phyloP scores from a whole-genome alignment of 129 eudicot species.

The Flaveria ramosissima region DNA sequence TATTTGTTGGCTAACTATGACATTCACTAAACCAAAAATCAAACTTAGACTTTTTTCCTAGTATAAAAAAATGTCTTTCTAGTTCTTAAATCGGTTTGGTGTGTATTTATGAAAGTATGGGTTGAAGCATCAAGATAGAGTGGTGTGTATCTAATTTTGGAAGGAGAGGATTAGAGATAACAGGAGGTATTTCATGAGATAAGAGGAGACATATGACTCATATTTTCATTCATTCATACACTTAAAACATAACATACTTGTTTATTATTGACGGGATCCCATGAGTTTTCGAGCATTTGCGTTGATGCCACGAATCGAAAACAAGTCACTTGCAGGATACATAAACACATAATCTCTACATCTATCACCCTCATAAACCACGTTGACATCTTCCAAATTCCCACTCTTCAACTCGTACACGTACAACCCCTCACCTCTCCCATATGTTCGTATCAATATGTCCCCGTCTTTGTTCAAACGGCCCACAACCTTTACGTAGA shows the following conservation, averaged over 20 bases:
- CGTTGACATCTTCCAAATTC: background rate
- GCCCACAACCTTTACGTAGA: background rate
- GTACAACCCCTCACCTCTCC: background rate
- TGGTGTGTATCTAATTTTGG: too few relatives aligned
- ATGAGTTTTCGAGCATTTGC: background rate
- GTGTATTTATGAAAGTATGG: background rate
- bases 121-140: background rate
- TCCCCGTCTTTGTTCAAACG: constrained; percentile 21
- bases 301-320: constrained; percentile 9
- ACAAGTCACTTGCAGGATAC: background rate
- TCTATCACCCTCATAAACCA: background rate
- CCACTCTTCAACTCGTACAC: background rate
- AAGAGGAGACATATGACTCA: too few relatives aligned
- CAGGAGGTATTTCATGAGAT: too few relatives aligned
- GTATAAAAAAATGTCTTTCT: too few relatives aligned
- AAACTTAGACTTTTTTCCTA: too few relatives aligned
- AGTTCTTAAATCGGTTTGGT: too few relatives aligned
- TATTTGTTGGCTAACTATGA: too few relatives aligned
- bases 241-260: too few relatives aligned
- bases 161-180: too few relatives aligned
- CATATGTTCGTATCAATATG: background rate
- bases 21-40: too few relatives aligned
- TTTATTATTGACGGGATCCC: too few relatives aligned
- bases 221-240: too few relatives aligned
- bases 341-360: background rate